Conservation (phyloP, 108 stramenopile species). For the Skeletonema grethae region DNA sequence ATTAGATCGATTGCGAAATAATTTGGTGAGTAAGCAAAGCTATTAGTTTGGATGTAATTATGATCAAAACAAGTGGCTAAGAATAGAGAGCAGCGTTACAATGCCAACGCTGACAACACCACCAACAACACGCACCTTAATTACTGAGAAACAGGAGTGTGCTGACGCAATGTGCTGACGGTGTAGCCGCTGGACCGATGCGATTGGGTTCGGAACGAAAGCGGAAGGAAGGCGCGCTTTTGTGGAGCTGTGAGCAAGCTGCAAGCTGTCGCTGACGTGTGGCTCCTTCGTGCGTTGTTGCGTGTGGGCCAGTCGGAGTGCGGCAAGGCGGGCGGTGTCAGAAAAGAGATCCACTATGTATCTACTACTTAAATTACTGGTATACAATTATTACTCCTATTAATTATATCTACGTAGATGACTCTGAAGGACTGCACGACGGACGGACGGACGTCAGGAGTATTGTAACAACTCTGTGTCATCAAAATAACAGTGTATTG, state of each 20-base stretch:
- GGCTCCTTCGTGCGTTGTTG: too few relatives aligned
- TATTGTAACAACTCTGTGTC: too few relatives aligned
- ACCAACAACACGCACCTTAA: constrained; percentile 2
- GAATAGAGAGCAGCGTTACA: too few relatives aligned
- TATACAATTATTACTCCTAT: background rate
- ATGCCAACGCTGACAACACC: background rate
- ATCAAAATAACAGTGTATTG: too few relatives aligned
- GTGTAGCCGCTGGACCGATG: background rate
- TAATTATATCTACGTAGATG: background rate
- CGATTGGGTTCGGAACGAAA: background rate
- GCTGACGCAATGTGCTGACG: background rate
- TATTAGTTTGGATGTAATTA: background rate
- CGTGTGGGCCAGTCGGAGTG: too few relatives aligned
- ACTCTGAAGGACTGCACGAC: too few relatives aligned
- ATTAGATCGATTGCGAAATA: background rate
- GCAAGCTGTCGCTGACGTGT: background rate
- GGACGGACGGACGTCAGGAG: too few relatives aligned
- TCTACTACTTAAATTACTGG: too few relatives aligned
- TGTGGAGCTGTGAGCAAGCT: background rate
- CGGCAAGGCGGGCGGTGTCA: too few relatives aligned
- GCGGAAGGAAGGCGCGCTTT: background rate
- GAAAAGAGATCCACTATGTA: too few relatives aligned
- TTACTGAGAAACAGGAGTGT: background rate
- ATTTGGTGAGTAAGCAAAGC: background rate
- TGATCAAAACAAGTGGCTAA: background rate